Conservation (phyloP, 208 protist genomes). For the Trypanosoma caninum region DNA sequence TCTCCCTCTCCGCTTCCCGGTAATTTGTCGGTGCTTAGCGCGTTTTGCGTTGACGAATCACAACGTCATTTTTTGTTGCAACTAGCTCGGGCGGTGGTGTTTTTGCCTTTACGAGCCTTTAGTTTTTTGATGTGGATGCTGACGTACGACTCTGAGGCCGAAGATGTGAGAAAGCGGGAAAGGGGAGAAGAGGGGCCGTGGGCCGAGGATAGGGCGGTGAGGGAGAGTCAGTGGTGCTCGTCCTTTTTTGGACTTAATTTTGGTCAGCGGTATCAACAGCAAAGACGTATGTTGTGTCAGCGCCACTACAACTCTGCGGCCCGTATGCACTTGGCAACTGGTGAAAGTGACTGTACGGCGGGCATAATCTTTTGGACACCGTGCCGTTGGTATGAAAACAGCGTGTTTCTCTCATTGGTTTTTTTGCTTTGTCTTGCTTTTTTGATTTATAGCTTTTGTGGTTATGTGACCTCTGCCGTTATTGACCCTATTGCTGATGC, state of each 20-base stretch:
- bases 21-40: conserved; percentile 19
- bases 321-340: background rate
- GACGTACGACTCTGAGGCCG: background rate
- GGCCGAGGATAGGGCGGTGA: too few relatives aligned
- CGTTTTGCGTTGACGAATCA: conserved; percentile 14
- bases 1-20: conserved; percentile 15
- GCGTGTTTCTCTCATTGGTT: conserved; percentile 4
- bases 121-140: background rate
- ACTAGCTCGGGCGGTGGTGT: background rate
- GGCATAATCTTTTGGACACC: conserved; percentile 16
- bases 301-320: conserved; percentile 19
- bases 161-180: background rate
- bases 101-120: conserved; percentile 4
- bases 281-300: background rate
- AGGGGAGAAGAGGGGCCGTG: background rate
- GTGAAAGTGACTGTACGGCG: background rate
- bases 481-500: background rate
- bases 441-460: background rate
- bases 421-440: conserved; percentile 4
- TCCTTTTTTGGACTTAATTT: background rate
- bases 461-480: background rate
- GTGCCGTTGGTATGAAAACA: conserved; percentile 22
- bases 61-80: conserved; percentile 8
- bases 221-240: background rate
- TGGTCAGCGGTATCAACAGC: conserved; percentile 3